Conservation (phyloP, 1,284 basidiomycete genomes). For the Dichomitus squalens region DNA sequence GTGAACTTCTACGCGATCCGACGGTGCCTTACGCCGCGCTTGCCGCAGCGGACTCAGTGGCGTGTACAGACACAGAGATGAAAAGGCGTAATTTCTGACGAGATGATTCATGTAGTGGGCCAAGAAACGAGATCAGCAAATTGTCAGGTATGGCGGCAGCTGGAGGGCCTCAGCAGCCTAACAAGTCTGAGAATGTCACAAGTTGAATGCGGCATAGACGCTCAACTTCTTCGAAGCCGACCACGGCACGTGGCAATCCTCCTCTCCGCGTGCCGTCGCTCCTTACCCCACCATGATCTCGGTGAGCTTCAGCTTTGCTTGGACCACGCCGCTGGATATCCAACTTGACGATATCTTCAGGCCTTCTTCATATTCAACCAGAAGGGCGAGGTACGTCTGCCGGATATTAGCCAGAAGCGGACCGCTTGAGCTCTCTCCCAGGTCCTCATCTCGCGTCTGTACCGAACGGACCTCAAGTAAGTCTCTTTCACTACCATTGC, state of each 20-base stretch:
- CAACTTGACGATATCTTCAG: slow-evolving; percentile 39
- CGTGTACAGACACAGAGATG: no score
- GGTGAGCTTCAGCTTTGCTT: slow-evolving; percentile 30
- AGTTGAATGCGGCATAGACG: no score
- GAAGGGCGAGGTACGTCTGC: slow-evolving; percentile 83
- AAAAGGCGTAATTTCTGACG: no score
- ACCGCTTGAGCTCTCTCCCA: slow-evolving; percentile 34
- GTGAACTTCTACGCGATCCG: no score
- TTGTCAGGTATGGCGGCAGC: no score
- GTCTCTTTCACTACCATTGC: neutral
- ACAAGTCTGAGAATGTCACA: no score
- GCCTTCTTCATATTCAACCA: slow-evolving; percentile 99
- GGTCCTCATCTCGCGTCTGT: slow-evolving; percentile 93
- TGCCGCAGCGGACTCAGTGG: no score
- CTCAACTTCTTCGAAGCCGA: no score
- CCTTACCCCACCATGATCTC: slow-evolving; percentile 38
- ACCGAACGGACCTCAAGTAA: slow-evolving; percentile 93
- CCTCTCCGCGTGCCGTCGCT: neutral
- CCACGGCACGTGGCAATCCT: neutral
- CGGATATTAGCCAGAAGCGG: neutral
- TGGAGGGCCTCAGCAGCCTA: no score
- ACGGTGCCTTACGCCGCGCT: no score
- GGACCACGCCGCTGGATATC: neutral
- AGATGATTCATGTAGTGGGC: no score
- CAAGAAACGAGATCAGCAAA: no score